Base-by-base conservation (phyloP, 768 basidiomycete species). In the Boletus huronensis region DNA sequence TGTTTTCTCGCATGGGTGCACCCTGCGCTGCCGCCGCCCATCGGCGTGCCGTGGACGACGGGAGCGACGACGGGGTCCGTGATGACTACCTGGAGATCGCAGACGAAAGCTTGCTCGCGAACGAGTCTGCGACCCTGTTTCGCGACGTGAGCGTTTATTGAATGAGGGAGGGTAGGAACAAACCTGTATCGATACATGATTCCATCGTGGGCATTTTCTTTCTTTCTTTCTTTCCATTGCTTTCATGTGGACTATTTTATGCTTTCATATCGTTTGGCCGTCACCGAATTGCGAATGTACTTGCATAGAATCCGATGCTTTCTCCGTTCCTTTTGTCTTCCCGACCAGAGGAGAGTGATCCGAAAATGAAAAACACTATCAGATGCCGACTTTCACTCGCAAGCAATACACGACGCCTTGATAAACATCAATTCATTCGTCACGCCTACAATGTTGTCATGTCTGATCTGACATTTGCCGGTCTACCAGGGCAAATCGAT, bases 71-170 rank as follows among this genome's bases (percentile, higher is more conserved):
- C 8, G 52, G 48, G 14, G 25, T 7, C 0, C 34, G 58, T 28
- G 58, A 55, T 10, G 55, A 44, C 14, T 50, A 53, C 16, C 21
- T 58, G 44, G 64, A 68, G n/a, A 48, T 46, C 3, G 36, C 48
- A 5, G 66, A 63, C 34, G 64, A 62, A 11, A 53, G 45, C 16
- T 21, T 65, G n/a, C 59, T 57, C 53, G 52, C 44, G 46, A 56
- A 47, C 54, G 59, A 56, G 57, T 60, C 59, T 61, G 58, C 25
- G 48, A 46, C 46, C 6, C 48, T 57, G 32, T 56, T 63, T 58
- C 61, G 63, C 40, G 58, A 60, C 1, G 59, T 68, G 53, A 61
- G 57, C 13, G 67, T 61, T 19, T 69, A 55, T 40, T 68, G 32
- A 58, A 35, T 1, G n/a, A 40, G n/a, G 41, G 23, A 2, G n/a